Conservation (phyloP, 2,329 filamentous ascomycete species). For the Fusarium sp. region DNA sequence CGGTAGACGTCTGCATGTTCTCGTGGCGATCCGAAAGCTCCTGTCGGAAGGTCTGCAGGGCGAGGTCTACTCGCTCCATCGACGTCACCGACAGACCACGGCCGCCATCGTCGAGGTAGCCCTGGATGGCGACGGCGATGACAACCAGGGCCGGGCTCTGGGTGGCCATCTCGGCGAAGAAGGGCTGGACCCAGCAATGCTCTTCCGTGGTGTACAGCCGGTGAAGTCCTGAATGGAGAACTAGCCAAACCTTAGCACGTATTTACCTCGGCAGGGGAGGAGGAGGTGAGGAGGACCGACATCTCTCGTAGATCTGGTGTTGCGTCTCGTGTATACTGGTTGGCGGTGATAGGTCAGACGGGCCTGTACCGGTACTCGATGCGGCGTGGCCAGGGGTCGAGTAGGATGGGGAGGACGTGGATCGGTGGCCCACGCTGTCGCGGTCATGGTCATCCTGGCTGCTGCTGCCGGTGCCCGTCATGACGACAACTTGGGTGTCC, state of each 20-base stretch:
- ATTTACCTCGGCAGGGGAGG: conserved; percentile 2
- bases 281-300: conserved; percentile 18
- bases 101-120: conserved; percentile 39
- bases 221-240: conserved; percentile 39
- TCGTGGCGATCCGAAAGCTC: conserved; percentile 38
- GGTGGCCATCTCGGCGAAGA: conserved; percentile 44
- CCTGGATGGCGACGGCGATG: conserved; percentile 42
- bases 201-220: conserved; percentile 43
- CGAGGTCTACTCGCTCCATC: conserved; percentile 42
- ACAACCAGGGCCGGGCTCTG: conserved; percentile 43
- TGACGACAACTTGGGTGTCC: conserved; percentile 17
- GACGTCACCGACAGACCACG: conserved; percentile 40
- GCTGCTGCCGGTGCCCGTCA: background rate
- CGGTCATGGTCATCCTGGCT: background rate
- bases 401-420: conserved; percentile 10
- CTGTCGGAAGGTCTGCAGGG: conserved; percentile 43
- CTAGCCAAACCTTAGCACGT: conserved; percentile 25
- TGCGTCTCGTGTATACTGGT: conserved; percentile 17
- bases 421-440: background rate
- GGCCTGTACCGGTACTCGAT: conserved; percentile 27
- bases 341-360: conserved; percentile 26
- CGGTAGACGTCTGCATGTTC: conserved; percentile 35
- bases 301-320: conserved; percentile 40
- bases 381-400: conserved; percentile 15
- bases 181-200: conserved; percentile 42